A percentile compares a stretch with the other conserved stretches of the same genome.
phyloP scores from a whole-genome alignment of 2,329 filamentous ascomycete genomes.

The Apiospora kogelbergensis region DNA sequence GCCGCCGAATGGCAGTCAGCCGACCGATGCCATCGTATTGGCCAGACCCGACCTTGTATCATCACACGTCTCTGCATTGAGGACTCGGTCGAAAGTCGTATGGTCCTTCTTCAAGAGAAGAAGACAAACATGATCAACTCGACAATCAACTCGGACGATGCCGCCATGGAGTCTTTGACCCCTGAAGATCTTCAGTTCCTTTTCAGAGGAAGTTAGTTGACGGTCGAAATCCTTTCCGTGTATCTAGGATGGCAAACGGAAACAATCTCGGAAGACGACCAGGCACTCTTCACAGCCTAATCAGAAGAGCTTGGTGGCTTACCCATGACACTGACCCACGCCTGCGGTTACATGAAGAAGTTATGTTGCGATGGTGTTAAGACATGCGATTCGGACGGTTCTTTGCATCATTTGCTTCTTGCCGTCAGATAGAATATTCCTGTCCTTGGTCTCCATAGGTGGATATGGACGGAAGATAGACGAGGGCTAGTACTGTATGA shows the following conservation, averaged over 20 bases:
- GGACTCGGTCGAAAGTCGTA: constrained; percentile 93
- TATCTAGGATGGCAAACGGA: background rate
- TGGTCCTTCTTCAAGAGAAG: constrained; percentile 96
- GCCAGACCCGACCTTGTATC: constrained; percentile 88
- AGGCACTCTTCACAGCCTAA: background rate
- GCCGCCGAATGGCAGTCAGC: constrained; percentile 99
- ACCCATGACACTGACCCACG: background rate
- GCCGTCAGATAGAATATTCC: background rate
- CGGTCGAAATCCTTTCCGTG: background rate
- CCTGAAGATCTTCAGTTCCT: constrained; percentile 94
- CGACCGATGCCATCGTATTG: constrained; percentile 91
- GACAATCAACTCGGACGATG: constrained; percentile 90
- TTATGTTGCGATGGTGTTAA: background rate
- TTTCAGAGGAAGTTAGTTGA: constrained; percentile 67
- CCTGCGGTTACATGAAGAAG: background rate
- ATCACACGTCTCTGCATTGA: constrained; percentile 96
- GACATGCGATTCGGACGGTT: too few species aligned
- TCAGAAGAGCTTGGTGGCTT: background rate
- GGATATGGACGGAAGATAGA: background rate
- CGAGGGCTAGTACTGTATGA: background rate
- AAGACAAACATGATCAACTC: constrained; percentile 98
- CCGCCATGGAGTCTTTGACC: constrained; percentile 87
- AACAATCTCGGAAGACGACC: background rate
- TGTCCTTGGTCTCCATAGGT: background rate
- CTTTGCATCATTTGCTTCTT: background rate